These are phyloP conservation scores for Lipomyces sp. DNA, from an alignment of 805 yeast species.

Conservation along the genomic window DNA sequence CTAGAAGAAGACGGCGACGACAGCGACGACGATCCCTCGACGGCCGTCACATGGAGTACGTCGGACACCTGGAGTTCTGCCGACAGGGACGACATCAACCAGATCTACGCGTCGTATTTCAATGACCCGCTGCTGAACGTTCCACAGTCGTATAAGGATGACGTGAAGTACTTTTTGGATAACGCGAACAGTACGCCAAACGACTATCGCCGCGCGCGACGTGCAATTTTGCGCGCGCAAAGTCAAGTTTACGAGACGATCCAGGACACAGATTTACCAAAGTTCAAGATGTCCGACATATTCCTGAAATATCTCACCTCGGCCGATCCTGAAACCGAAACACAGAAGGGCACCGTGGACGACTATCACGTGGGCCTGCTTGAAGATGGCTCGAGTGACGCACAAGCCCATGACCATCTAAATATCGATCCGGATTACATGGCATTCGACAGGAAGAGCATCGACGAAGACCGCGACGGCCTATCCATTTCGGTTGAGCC, in stretches of 20 bases:
- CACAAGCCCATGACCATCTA: constrained; percentile 39
- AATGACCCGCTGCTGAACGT: constrained; percentile 28
- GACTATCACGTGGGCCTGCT: constrained; percentile 34
- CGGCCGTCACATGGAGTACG: not conserved
- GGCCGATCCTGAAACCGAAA: constrained; percentile 25
- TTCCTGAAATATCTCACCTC: constrained; percentile 54
- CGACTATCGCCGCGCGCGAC: constrained; percentile 54
- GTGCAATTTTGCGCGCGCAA: constrained; percentile 59
- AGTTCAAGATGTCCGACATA: constrained; percentile 57
- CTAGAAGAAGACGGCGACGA: constrained; percentile 47
- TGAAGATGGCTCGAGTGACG: constrained; percentile 30
- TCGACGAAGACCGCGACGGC: constrained; percentile 19
- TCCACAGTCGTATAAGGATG: constrained; percentile 32
- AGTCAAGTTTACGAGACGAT: constrained; percentile 49
- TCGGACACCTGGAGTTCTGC: constrained; percentile 34
- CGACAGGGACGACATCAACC: constrained; percentile 52
- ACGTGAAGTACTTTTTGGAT: constrained; percentile 42
- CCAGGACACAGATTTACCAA: constrained; percentile 52
- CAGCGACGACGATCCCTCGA: constrained; percentile 28
- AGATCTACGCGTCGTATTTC: constrained; percentile 49
- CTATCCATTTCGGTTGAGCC: constrained; percentile 27
- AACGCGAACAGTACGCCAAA: constrained; percentile 23
- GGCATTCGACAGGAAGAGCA: constrained; percentile 14
- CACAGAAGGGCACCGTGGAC: constrained; percentile 30
- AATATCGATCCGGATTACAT: constrained; percentile 35